phyloP scores from a whole-genome alignment of 164 flowering plant species.

The Pachysandra terminalis region DNA sequence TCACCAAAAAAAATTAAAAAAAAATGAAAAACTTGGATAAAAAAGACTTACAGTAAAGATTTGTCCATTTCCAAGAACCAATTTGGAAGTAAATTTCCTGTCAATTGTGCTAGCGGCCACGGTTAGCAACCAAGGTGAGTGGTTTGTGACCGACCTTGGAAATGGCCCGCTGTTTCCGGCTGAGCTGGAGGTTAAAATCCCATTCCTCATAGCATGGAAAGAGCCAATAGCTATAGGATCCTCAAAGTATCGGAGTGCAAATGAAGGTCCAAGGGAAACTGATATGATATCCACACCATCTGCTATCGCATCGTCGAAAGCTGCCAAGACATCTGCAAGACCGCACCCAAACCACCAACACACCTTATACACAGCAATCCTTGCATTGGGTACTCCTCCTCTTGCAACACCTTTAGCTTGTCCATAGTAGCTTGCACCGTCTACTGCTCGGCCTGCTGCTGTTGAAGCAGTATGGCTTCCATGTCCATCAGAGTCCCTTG shows the following conservation, averaged over 20 bases:
- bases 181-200: constrained; percentile 29
- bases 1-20: no score
- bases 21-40: no score
- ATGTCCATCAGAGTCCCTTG: constrained; percentile 35
- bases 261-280: constrained; percentile 28
- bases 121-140: constrained; percentile 31
- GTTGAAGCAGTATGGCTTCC: constrained; percentile 38
- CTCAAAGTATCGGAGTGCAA: constrained; percentile 3
- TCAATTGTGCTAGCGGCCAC: constrained; percentile 41
- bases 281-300: constrained; percentile 44
- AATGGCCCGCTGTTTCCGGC: constrained; percentile 34
- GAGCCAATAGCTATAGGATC: constrained; percentile 36
- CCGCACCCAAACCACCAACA: constrained; percentile 32
- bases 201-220: constrained; percentile 37
- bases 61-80: constrained; percentile 34
- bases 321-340: constrained; percentile 24
- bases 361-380: constrained; percentile 39
- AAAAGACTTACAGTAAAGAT: constrained; percentile 20
- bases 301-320: constrained; percentile 39
- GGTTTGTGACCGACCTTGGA: constrained; percentile 7
- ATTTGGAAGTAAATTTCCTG: constrained; percentile 19
- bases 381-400: constrained; percentile 31
- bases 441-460: constrained; percentile 29
- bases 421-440: constrained; percentile 27
- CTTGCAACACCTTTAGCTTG: constrained; percentile 33